These are phyloP conservation scores for Zygosaccharomyces pseudobailii DNA, from an alignment of 1,139 yeast species.

Conservation along the genomic window DNA sequence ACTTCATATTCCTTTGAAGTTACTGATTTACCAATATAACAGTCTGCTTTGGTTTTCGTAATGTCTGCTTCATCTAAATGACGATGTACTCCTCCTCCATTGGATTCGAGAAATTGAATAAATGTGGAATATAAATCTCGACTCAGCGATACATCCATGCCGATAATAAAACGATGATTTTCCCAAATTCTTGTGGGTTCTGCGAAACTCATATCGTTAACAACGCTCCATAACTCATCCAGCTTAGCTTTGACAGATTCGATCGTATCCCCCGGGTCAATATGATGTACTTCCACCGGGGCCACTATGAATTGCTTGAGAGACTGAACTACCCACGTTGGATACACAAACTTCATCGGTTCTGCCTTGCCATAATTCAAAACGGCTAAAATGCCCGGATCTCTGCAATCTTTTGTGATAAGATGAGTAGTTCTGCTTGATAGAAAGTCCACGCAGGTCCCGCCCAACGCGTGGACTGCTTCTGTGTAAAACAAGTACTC, in stretches of 20 bases:
- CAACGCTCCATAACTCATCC: constrained; percentile 26
- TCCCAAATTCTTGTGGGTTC: constrained; percentile 16
- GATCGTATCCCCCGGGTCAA: constrained; percentile 24
- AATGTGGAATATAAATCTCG: constrained; percentile 31
- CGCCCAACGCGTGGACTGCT: constrained; percentile 61
- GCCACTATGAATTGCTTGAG: constrained; percentile 48
- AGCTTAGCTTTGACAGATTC: constrained; percentile 17
- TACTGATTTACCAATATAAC: constrained; percentile 64
- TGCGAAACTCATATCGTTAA: constrained; percentile 11
- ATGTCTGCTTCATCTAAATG: constrained; percentile 25
- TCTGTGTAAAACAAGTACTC: constrained; percentile 63
- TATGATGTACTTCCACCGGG: constrained; percentile 50
- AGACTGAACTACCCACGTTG: constrained; percentile 75
- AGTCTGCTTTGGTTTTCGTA: constrained; percentile 38
- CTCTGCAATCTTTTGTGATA: constrained; percentile 51
- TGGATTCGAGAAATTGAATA: constrained; percentile 33
- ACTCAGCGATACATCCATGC: constrained; percentile 33
- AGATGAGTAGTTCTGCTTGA: constrained; percentile 75
- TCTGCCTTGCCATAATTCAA: constrained; percentile 35
- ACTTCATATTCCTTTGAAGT: constrained; percentile 49
- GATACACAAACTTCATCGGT: constrained; percentile 59
- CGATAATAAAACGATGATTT: constrained; percentile 28
- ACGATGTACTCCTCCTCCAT: constrained; percentile 40
- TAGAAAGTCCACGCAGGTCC: constrained; percentile 58
- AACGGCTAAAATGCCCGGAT: constrained; percentile 42